Conservation (phyloP, 2,329 filamentous ascomycete species). For the Colletotrichum cuscutae region DNA sequence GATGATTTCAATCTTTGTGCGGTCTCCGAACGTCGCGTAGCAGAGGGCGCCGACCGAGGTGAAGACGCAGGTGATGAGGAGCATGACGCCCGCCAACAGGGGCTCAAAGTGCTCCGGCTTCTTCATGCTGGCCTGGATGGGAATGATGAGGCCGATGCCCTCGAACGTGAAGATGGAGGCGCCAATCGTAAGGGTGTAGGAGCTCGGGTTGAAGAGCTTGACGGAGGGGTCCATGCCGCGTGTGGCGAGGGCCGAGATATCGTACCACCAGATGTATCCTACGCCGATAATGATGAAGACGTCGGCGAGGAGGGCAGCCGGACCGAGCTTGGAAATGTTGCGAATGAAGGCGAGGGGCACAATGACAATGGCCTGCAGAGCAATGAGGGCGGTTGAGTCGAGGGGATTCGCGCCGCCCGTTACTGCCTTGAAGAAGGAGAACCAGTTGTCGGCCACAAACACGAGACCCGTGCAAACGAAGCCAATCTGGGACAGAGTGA, state of each 20-base stretch:
- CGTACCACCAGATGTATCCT: constrained; percentile 79
- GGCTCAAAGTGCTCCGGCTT: constrained; percentile 73
- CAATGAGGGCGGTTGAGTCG: constrained; percentile 69
- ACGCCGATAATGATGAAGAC: constrained; percentile 78
- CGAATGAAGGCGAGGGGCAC: constrained; percentile 76
- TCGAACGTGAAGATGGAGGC: constrained; percentile 94
- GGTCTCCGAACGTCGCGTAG: constrained; percentile 77
- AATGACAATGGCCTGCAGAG: constrained; percentile 71
- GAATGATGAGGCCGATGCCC: constrained; percentile 96
- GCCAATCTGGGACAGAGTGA: constrained; percentile 79
- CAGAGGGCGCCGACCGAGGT: constrained; percentile 78
- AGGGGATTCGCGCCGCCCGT: constrained; percentile 59
- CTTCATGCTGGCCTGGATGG: constrained; percentile 95
- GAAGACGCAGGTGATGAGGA: constrained; percentile 78
- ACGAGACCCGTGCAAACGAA: constrained; percentile 84
- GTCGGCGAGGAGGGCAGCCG: constrained; percentile 75
- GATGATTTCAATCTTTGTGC: constrained; percentile 79
- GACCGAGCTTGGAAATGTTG: constrained; percentile 80
- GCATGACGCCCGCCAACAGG: constrained; percentile 76
- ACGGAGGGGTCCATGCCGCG: constrained; percentile 70
- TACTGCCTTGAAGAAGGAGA: constrained; percentile 74
- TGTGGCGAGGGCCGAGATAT: constrained; percentile 65
- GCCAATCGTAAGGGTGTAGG: constrained; percentile 77
- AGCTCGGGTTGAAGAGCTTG: constrained; percentile 74
- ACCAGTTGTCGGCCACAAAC: constrained; percentile 80